phyloP scores from a whole-genome alignment of 129 eudicot species.

The Rutidosis leptorrhynchoides region DNA sequence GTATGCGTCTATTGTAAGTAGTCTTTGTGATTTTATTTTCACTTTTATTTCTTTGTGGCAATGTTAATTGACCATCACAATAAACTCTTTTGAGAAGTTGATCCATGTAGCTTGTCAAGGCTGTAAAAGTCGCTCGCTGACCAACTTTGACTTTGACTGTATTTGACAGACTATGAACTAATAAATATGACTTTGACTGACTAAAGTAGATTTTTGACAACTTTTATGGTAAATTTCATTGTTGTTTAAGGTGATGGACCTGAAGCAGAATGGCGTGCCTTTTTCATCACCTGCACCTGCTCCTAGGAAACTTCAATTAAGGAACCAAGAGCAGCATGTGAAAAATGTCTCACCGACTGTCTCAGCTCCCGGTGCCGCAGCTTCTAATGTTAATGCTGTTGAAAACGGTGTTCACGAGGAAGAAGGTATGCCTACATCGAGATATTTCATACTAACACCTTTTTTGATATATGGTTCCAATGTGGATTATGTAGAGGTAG shows the following conservation, averaged over 20 bases:
- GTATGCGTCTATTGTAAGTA: conserved; percentile 93
- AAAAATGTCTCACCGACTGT: conserved; percentile 34
- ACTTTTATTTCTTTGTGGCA: neutral
- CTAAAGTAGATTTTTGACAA: too few relatives aligned
- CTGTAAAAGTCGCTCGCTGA: too few relatives aligned
- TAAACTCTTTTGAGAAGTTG: neutral
- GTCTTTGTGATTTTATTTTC: neutral
- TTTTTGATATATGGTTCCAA: neutral
- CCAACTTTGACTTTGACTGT: too few relatives aligned
- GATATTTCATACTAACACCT: too few relatives aligned
- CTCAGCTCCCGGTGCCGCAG: conserved; percentile 35
- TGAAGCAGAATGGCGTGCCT: conserved; percentile 56
- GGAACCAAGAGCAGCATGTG: conserved; percentile 48
- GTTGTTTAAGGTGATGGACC: conserved; percentile 60
- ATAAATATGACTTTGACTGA: too few relatives aligned
- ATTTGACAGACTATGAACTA: too few relatives aligned
- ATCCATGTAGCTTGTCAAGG: too few relatives aligned
- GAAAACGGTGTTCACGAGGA: conserved; percentile 65
- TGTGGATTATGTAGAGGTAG: neutral
- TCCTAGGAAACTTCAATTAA: conserved; percentile 41
- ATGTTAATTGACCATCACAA: neutral
- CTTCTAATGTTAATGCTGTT: conserved; percentile 39
- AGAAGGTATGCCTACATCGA: conserved; percentile 52
- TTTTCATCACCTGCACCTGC: conserved; percentile 53
- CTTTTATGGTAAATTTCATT: too few relatives aligned